Percentiles rank a stretch among this genome's conserved stretches.
Conservation (phyloP, 768 basidiomycete species). For the Russula compacta region DNA sequence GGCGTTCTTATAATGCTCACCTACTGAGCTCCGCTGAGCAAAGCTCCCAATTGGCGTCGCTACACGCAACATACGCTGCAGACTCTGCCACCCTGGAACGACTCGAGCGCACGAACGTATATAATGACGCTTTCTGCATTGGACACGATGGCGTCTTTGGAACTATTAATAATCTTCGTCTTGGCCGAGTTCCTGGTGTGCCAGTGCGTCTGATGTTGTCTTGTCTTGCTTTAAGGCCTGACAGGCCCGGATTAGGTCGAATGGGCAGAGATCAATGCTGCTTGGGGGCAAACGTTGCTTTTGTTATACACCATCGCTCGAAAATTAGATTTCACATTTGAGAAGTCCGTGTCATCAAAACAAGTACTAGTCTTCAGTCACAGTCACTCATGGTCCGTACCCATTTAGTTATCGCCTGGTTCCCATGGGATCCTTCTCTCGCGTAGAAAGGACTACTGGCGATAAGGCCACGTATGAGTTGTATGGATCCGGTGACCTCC, state of each 20-base stretch:
- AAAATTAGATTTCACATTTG: slow-evolving; percentile 85
- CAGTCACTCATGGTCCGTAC: slow-evolving; percentile 1
- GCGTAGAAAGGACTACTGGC: slow-evolving; percentile 74
- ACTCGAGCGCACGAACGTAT: slow-evolving; percentile 86
- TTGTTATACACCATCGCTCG: slow-evolving; percentile 84
- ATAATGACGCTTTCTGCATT: slow-evolving; percentile 93
- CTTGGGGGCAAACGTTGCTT: slow-evolving; percentile 94
- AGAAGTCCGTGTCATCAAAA: slow-evolving; percentile 45
- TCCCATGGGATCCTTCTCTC: slow-evolving; percentile 92
- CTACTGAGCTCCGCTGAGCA: slow-evolving; percentile 57
- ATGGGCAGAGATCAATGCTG: slow-evolving; percentile 98
- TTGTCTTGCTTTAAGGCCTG: not conserved
- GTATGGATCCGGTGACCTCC: slow-evolving; percentile 90
- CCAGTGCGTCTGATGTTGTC: slow-evolving; percentile 41
- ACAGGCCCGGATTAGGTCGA: slow-evolving; percentile 54
- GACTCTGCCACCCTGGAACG: slow-evolving; percentile 73
- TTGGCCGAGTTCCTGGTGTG: slow-evolving; percentile 79
- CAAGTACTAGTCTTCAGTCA: not conserved
- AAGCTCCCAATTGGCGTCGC: slow-evolving; percentile 54
- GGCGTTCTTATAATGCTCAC: slow-evolving; percentile 71
- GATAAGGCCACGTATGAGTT: slow-evolving; percentile 85
- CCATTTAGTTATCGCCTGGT: slow-evolving; percentile 70
- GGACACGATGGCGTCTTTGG: slow-evolving; percentile 93
- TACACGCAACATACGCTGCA: slow-evolving; percentile 70
- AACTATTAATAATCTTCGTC: slow-evolving; percentile 92